These are phyloP conservation scores for Cyclocybe cylindracea DNA, from an alignment of 768 basidiomycete genomes.

Conservation along the genomic window DNA sequence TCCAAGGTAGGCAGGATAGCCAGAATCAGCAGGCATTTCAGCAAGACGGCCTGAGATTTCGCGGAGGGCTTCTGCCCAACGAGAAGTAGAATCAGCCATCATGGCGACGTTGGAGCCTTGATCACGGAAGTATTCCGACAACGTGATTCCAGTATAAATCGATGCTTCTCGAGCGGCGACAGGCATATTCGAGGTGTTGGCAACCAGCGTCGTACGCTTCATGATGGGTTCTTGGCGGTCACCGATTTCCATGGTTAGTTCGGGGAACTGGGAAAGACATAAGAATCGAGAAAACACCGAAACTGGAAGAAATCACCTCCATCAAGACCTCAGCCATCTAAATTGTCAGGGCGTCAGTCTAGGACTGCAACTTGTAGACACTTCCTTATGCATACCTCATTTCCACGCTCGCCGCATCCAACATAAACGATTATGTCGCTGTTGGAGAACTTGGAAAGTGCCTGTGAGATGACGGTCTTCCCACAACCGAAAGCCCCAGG, in stretches of 20 bases:
- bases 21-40: constrained; percentile 99
- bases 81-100: constrained; percentile 99
- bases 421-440: constrained; percentile 99
- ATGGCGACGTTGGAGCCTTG: constrained; percentile 97
- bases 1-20: constrained; percentile 95
- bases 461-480: constrained; percentile 98
- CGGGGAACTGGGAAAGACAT: constrained; percentile 62
- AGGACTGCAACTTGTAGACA: not conserved
- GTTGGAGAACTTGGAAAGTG: constrained; percentile 97
- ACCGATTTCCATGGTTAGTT: constrained; percentile 88
- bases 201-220: constrained; percentile 98
- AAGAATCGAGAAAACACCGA: not conserved
- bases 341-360: constrained; percentile 6
- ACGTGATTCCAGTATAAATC: constrained; percentile 98
- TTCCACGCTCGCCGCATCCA: constrained; percentile 98
- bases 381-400: constrained; percentile 60
- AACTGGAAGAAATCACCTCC: constrained; percentile 57
- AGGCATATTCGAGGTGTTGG: constrained; percentile 99
- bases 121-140: constrained; percentile 99
- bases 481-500: constrained; percentile 99
- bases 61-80: constrained; percentile 98
- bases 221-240: constrained; percentile 98
- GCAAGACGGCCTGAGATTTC: constrained; percentile 99
- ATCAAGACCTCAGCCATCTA: constrained; percentile 98
- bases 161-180: constrained; percentile 99